Evolutionary conservation across 805 yeast genomes (phyloP).

Genomic region (Candida corydali): DNA sequence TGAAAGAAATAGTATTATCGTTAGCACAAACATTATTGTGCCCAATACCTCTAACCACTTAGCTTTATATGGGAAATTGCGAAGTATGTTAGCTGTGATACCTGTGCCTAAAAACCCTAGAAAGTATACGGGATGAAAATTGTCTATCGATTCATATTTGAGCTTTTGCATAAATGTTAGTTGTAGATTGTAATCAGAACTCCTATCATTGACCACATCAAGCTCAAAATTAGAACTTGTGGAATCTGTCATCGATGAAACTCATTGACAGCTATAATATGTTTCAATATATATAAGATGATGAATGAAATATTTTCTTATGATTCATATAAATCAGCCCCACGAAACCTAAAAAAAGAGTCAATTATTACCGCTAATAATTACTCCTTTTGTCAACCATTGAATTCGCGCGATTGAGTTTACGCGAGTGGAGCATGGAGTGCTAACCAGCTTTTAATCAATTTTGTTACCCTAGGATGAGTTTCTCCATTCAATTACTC

Average conservation of each 20-base stretch:
- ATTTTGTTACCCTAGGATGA: too few species aligned
- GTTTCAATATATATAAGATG: too few species aligned
- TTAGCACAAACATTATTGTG: conserved; percentile 57
- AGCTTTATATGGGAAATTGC: conserved; percentile 59
- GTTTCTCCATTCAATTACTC: too few species aligned
- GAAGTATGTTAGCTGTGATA: conserved; percentile 55
- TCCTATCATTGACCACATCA: background rate
- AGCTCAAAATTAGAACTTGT: background rate
- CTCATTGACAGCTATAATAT: too few species aligned
- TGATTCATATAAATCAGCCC: too few species aligned
- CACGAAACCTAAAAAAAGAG: too few species aligned
- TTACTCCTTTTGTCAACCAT: too few species aligned
- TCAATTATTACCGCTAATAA: too few species aligned
- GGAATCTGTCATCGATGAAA: background rate
- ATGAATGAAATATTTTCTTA: too few species aligned
- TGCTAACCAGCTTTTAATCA: too few species aligned
- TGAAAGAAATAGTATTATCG: conserved; percentile 42
- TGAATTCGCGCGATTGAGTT: too few species aligned
- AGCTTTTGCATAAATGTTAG: background rate
- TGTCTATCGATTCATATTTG: conserved; percentile 14
- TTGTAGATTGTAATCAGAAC: background rate
- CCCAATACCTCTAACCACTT: conserved; percentile 55
- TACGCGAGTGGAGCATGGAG: too few species aligned
- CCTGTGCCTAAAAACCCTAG: conserved; percentile 71
- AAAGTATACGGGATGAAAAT: conserved; percentile 51